These are phyloP conservation scores for Fusarium chaquense DNA, from an alignment of 2,329 filamentous ascomycete genomes.

Conservation along the genomic window DNA sequence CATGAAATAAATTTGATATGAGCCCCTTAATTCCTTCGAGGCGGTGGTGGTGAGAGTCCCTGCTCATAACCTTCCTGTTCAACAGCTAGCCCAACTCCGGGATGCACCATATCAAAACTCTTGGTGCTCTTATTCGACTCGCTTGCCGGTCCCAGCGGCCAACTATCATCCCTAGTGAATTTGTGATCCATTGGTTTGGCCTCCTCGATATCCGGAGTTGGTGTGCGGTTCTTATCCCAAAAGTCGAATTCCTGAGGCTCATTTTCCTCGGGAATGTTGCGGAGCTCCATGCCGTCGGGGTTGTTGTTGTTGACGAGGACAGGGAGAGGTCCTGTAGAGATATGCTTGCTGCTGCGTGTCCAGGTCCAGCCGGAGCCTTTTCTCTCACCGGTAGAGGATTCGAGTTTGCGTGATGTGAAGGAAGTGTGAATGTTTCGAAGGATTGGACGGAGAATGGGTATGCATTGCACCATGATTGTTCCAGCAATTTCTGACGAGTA, in stretches of 20 bases:
- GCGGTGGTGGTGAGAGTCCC: conserved; percentile 43
- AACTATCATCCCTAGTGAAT: conserved; percentile 30
- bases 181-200: not conserved
- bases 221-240: conserved; percentile 23
- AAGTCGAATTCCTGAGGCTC: conserved; percentile 31
- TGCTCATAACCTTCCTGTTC: conserved; percentile 37
- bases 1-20: conserved; percentile 12
- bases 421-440: conserved; percentile 49
- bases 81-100: conserved; percentile 40
- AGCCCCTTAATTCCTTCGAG: conserved; percentile 30
- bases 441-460: conserved; percentile 63
- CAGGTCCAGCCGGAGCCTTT: conserved; percentile 39
- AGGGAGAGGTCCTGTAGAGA: conserved; percentile 23
- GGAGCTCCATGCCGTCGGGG: conserved; percentile 34
- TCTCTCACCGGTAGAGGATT: conserved; percentile 31
- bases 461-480: conserved; percentile 67
- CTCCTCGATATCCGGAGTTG: conserved; percentile 15
- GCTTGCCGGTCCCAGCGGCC: conserved; percentile 31
- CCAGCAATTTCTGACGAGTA: conserved; percentile 65
- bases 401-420: conserved; percentile 41
- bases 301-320: not conserved
- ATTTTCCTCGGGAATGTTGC: conserved; percentile 41
- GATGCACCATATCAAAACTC: conserved; percentile 39
- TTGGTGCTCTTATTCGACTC: conserved; percentile 31
- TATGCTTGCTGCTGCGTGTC: conserved; percentile 40